These are phyloP conservation scores for Paramecium sonneborni DNA, from an alignment of 73 alveolate species.

Conservation along the genomic window DNA sequence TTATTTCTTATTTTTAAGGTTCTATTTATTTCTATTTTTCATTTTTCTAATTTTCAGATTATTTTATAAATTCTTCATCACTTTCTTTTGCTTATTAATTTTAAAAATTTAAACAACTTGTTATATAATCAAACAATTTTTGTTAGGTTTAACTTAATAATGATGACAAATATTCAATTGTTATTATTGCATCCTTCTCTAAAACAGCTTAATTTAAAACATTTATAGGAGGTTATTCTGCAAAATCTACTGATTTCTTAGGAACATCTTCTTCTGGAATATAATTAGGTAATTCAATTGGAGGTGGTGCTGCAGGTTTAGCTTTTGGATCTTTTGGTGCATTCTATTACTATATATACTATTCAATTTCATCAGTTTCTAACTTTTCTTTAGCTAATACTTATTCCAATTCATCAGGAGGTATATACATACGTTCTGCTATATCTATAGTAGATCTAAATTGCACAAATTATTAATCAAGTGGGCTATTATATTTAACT, in stretches of 20 bases:
- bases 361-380: conserved; percentile 49
- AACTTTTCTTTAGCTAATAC: background rate
- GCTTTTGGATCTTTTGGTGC: conserved; percentile 68
- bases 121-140: conserved; percentile 43
- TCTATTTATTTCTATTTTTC: background rate
- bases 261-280: conserved; percentile 63
- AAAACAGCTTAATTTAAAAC: conserved; percentile 29
- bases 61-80: conserved; percentile 37
- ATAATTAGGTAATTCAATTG: conserved; percentile 59
- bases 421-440: conserved; percentile 12
- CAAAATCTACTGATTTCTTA: conserved; percentile 37
- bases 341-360: background rate
- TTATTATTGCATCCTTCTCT: conserved; percentile 55
- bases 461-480: conserved; percentile 16
- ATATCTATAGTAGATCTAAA: background rate
- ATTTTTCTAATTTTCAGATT: conserved; percentile 18
- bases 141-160: background rate
- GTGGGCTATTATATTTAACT: background rate
- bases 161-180: background rate
- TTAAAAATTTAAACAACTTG: background rate
- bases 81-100: background rate
- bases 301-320: conserved; percentile 55
- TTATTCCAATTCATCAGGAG: conserved; percentile 40
- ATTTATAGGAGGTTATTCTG: conserved; percentile 61
- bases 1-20: conserved; percentile 52